These are phyloP conservation scores for Prinsepia uniflora DNA, from an alignment of 306 rosid genomes.

Conservation along the genomic window DNA sequence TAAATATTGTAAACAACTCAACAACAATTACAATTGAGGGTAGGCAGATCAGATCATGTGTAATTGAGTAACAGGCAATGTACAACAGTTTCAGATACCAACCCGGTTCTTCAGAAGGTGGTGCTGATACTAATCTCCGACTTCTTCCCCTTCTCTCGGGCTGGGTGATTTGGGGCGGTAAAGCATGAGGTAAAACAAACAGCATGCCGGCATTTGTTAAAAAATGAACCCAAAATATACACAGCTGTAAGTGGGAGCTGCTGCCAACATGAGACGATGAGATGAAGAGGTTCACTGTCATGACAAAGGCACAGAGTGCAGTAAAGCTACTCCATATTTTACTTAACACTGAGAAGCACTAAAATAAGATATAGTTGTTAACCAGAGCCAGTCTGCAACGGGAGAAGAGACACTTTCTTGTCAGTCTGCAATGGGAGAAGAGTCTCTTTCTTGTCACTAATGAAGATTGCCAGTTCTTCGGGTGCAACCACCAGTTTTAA, in stretches of 20 bases:
- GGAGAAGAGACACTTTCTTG: slow-evolving; percentile 53
- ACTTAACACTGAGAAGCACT: slow-evolving; percentile 26
- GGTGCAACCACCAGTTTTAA: slow-evolving; percentile 84
- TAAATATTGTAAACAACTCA: slow-evolving; percentile 31
- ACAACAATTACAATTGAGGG: slow-evolving; percentile 48
- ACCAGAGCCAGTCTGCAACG: slow-evolving; percentile 40
- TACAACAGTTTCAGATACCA: slow-evolving; percentile 48
- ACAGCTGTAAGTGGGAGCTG: slow-evolving; percentile 34
- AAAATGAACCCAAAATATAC: slow-evolving; percentile 48
- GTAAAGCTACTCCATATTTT: slow-evolving; percentile 29
- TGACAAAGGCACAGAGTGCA: slow-evolving; percentile 17
- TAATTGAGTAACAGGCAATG: slow-evolving; percentile 42
- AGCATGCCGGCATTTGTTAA: slow-evolving; percentile 28
- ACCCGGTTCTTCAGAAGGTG: slow-evolving; percentile 31
- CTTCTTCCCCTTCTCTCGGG: slow-evolving; percentile 20
- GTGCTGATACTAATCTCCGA: slow-evolving; percentile 22
- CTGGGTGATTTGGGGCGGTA: slow-evolving; percentile 21
- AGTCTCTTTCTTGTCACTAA: slow-evolving; percentile 56
- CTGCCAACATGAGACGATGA: slow-evolving; percentile 10
- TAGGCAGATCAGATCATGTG: slow-evolving; percentile 28
- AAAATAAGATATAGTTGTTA: slow-evolving; percentile 14
- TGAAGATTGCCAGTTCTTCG: slow-evolving; percentile 55
- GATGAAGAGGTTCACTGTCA: slow-evolving; percentile 37
- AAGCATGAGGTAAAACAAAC: slow-evolving; percentile 30
- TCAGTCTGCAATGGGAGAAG: slow-evolving; percentile 30